These are phyloP conservation scores for Chaetoceros tenuissimus DNA, from an alignment of 108 stramenopile genomes.

Conservation along the genomic window DNA sequence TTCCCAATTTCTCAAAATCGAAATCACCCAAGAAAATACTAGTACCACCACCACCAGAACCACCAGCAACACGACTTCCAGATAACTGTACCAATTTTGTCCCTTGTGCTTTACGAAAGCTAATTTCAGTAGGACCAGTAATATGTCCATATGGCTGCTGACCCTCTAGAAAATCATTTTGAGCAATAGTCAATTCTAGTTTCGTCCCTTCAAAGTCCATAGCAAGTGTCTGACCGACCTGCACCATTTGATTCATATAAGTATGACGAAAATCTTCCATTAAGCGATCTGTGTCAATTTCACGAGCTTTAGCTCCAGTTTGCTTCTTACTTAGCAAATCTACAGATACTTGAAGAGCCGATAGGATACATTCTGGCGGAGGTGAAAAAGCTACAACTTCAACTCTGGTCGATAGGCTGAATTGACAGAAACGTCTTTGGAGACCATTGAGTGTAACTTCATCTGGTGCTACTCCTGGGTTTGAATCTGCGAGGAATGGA, in stretches of 20 bases:
- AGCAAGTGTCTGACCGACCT: conserved; percentile 58
- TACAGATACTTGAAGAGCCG: conserved; percentile 54
- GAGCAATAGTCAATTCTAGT: conserved; percentile 48
- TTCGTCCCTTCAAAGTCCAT: conserved; percentile 90
- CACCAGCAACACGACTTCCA: conserved; percentile 59
- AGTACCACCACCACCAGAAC: conserved; percentile 36
- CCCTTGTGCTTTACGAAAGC: conserved; percentile 51
- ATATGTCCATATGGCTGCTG: conserved; percentile 48
- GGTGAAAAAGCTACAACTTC: conserved; percentile 48
- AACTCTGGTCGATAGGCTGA: conserved; percentile 45
- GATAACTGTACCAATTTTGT: conserved; percentile 28
- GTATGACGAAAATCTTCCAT: conserved; percentile 53
- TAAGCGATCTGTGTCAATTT: conserved; percentile 77
- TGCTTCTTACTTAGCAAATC: conserved; percentile 68
- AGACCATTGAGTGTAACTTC: conserved; percentile 78
- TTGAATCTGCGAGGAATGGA: conserved; percentile 64
- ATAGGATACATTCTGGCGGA: conserved; percentile 44
- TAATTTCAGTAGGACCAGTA: conserved; percentile 47
- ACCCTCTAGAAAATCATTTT: conserved; percentile 11
- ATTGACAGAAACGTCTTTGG: conserved; percentile 61
- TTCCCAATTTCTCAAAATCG: conserved; percentile 96
- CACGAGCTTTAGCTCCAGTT: conserved; percentile 16
- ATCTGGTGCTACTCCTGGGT: conserved; percentile 48
- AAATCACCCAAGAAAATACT: conserved; percentile 88
- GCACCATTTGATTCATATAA: conserved; percentile 71